Evolutionary conservation across 2,329 filamentous ascomycete species (phyloP), one percentile per base, ranked within the genome.

Genomic region (Elsinoe fawcettii): DNA sequence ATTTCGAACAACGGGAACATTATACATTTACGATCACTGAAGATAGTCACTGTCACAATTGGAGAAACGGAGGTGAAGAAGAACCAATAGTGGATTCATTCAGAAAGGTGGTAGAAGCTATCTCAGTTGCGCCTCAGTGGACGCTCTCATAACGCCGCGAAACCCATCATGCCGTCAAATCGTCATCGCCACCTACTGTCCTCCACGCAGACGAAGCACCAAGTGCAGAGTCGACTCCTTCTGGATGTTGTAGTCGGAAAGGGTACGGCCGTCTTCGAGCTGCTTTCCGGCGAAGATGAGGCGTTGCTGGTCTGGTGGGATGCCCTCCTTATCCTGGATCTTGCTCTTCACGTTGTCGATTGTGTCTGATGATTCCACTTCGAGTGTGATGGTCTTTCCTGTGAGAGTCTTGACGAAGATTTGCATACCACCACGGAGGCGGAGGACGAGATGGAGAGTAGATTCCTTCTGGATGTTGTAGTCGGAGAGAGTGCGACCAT

Each of bases 291-390:
- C 91, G 65, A 96, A 96, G 72, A 96, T 96, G 63, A 96, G 74
- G 65, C 91, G 89, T 82, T 96, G 90, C 77, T 96, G 90, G 78
- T 95, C 90, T 65, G 90, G 90, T 70, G 90, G 91, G 66, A 96
- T 95, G 70, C 90, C 91, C 81, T 96, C 91, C 87, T 96, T 95
- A 79, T 95, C 90, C 80, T 96, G 90, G 77, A 96, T 96, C 87
- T 96, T 96, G 79, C 85, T 85, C 85, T 96, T 96, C 78, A 96
- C 91, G 84, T 96, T 96, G 85, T 96, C 91, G 81, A 96, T 96
- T 71, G 91, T 96, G 80, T 96, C 91, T 74, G 86, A 90, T 72
- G 90, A 95, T 85, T 96, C 90, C 75, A 96, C 90, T 85, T 96
- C 90, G 71, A 96, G 86, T 78, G 91, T 96, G 83, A 96, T 96